Percentiles rank a stretch among this genome's conserved stretches.
Evolutionary conservation across 78 protist species (phyloP).

Genomic region (Guillardia theta): DNA sequence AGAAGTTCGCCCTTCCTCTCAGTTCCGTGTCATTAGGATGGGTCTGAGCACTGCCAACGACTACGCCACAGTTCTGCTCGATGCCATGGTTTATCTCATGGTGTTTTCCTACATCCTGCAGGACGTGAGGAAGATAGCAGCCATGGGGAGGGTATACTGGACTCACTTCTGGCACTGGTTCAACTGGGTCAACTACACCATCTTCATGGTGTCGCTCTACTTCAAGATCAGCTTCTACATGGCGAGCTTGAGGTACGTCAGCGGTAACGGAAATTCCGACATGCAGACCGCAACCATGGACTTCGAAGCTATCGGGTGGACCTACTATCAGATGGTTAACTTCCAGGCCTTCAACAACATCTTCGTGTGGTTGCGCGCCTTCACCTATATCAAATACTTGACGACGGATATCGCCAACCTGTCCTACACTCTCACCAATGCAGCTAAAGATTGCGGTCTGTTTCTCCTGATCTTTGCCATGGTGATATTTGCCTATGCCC

Average conservation of each 20-base stretch:
- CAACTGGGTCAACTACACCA: neutral
- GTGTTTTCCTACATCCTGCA: neutral
- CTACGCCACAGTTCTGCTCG: neutral
- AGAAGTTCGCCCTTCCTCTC: neutral
- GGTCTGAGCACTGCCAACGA: neutral
- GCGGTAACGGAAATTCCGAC: neutral
- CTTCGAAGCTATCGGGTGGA: neutral
- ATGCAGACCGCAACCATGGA: neutral
- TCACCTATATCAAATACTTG: neutral
- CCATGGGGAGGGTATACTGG: neutral
- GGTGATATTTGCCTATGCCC: neutral
- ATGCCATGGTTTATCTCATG: neutral
- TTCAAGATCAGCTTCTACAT: neutral
- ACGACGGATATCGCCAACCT: neutral
- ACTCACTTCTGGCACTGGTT: constrained; percentile 18
- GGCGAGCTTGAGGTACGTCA: neutral
- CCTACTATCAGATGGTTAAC: neutral
- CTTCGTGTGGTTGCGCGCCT: neutral
- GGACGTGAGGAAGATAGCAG: neutral
- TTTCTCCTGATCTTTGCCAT: neutral
- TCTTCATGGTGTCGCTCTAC: neutral
- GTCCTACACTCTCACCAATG: neutral
- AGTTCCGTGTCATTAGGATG: neutral
- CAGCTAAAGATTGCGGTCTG: neutral
- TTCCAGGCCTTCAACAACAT: constrained; percentile 6